Evolutionary conservation across 306 rosid species (phyloP).

Genomic region (Neltuma alba): DNA sequence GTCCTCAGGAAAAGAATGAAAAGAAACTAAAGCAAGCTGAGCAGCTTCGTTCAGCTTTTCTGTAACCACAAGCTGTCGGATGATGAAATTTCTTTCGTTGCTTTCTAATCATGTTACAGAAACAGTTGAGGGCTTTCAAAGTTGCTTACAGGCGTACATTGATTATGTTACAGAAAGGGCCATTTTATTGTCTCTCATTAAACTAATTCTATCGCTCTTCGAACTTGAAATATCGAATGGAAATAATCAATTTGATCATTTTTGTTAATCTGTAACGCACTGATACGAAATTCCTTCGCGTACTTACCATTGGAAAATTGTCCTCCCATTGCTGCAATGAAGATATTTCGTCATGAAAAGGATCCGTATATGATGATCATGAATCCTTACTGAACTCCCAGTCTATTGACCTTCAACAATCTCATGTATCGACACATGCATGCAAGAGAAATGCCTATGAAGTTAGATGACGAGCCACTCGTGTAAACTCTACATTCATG

Average conservation of each 20-base stretch:
- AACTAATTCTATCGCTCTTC: conserved; percentile 13
- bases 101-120: neutral
- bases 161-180: neutral
- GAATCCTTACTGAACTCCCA: too few relatives aligned
- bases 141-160: neutral
- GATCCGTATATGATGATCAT: too few relatives aligned
- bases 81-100: neutral
- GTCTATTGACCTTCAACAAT: too few relatives aligned
- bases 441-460: neutral
- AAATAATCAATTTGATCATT: neutral
- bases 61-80: neutral
- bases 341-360: neutral
- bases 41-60: neutral
- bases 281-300: neutral
- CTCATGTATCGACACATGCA: neutral
- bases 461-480: neutral
- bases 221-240: neutral
- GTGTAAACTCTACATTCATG: too few relatives aligned
- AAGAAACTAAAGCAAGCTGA: neutral
- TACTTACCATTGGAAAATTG: neutral
- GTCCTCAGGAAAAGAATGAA: neutral
- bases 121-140: conserved; percentile 16
- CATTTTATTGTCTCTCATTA: neutral
- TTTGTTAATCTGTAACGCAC: neutral
- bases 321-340: neutral